phyloP scores from a whole-genome alignment of 2,329 filamentous ascomycete genomes.

The Knufia fluminis region DNA sequence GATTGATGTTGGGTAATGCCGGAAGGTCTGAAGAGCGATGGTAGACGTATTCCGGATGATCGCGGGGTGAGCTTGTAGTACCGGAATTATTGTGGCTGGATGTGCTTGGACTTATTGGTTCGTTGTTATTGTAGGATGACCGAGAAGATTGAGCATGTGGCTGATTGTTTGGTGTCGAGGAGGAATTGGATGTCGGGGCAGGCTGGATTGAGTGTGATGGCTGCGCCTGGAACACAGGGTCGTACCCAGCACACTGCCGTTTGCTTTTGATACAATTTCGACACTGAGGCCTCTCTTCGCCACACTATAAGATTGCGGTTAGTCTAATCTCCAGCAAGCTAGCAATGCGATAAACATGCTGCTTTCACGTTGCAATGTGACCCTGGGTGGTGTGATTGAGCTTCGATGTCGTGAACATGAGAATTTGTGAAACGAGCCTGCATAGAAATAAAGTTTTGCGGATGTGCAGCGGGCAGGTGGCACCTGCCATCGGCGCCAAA shows the following conservation, averaged over 20 bases:
- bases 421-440: constrained; percentile 2
- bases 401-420: background rate
- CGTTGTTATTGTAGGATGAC: constrained; percentile 10
- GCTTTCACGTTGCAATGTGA: background rate
- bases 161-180: constrained; percentile 24
- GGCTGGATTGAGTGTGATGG: constrained; percentile 27
- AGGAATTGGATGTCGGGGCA: constrained; percentile 57
- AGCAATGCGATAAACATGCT: background rate
- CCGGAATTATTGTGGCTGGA: constrained; percentile 14
- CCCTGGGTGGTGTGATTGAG: constrained; percentile 1
- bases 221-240: constrained; percentile 64
- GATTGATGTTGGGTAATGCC: constrained; percentile 20
- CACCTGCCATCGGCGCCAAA: constrained; percentile 1
- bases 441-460: constrained; percentile 6
- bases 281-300: constrained; percentile 89
- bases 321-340: background rate
- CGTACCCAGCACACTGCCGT: constrained; percentile 58
- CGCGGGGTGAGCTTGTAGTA: constrained; percentile 17
- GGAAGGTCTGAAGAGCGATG: constrained; percentile 17
- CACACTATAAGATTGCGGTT: constrained; percentile 55
- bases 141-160: constrained; percentile 25
- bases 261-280: constrained; percentile 61
- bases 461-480: constrained; percentile 1
- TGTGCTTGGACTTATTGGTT: constrained; percentile 16
- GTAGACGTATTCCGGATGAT: constrained; percentile 18